Evolutionary conservation across 768 basidiomycete species (phyloP).

Genomic region (Pisolithus sp.): DNA sequence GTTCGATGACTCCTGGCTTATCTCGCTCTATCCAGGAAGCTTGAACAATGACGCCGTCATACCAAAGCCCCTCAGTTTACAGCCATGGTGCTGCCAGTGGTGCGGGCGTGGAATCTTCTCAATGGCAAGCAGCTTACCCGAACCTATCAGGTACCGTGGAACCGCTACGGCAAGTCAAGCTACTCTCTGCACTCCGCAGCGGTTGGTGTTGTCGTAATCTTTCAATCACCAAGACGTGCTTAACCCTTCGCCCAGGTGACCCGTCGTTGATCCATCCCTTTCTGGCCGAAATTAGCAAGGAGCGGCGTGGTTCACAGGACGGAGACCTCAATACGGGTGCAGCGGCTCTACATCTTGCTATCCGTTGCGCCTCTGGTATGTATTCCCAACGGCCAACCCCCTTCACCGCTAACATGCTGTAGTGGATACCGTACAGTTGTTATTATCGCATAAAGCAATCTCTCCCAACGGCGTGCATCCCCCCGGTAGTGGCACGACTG

Average conservation of each 20-base stretch:
- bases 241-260: slow-evolving; percentile 44
- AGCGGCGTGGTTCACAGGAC: slow-evolving; percentile 45
- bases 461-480: slow-evolving; percentile 77
- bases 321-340: slow-evolving; percentile 58
- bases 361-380: slow-evolving; percentile 74
- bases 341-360: slow-evolving; percentile 73
- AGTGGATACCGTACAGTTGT: slow-evolving; percentile 63
- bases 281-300: slow-evolving; percentile 67
- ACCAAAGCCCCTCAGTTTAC: slow-evolving; percentile 11
- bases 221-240: neutral
- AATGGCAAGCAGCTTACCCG: slow-evolving; percentile 4
- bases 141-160: slow-evolving; percentile 20
- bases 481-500: slow-evolving; percentile 61
- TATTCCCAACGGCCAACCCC: slow-evolving; percentile 1
- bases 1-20: no score
- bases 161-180: slow-evolving; percentile 58
- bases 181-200: slow-evolving; percentile 55
- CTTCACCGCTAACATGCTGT: slow-evolving; percentile 3
- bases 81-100: slow-evolving; percentile 16
- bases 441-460: slow-evolving; percentile 68
- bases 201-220: slow-evolving; percentile 32
- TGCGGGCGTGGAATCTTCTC: neutral
- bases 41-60: slow-evolving; percentile 15
- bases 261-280: slow-evolving; percentile 77
- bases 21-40: neutral